Evolutionary conservation across 1,284 basidiomycete genomes (phyloP), one percentile per base, ranked within the genome.

Genomic region (Microbotryum silenes-acaulis): DNA sequence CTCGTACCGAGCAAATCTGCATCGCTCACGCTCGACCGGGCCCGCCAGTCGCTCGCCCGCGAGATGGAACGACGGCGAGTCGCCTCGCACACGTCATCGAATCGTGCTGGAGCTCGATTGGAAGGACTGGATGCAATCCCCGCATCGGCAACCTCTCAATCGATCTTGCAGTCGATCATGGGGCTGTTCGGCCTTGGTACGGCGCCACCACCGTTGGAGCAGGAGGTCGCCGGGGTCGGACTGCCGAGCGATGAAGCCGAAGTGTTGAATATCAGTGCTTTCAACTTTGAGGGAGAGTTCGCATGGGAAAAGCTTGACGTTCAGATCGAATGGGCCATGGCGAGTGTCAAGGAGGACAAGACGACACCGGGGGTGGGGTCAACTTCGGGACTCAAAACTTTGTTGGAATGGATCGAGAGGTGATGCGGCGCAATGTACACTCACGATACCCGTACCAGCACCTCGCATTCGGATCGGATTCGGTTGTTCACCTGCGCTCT

Each of bases 221-320:
- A 16, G 33, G 53, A 31, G 23, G 29, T 44, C 42, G 31, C 42
- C 16, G 20, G 21, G 16, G 55, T 37, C 10, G 58, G 61, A 18
- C 51, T 72, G 49, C 70, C 71, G 8, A 56, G 51, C n/a, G 71
- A 72, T 51, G 71, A 72, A 51, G 61, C 61, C 12, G 71, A 72
- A 54, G 55, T 70, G 10, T 54, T 65, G n/a, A 62, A 57, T 8
- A 62, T 62, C 20, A 68, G 71, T 37, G 70, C 61, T 9, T 65
- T 68, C 27, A 57, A 57, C 54, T 70, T 70, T 46, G 70, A 71
- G 29, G 71, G 70, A 1, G 16, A 58, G 37, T 65, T 64, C 27
- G 63, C 57, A 25, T 72, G 70, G 70, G 65, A 67, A 7, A 66
- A 67, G 57, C 10, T 67, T 7, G 66, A 64, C 48, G 46, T 58